A percentile compares a stretch with the other conserved stretches of the same genome.
Conservation (phyloP, 768 basidiomycete species). For the Leccinum variicolor region DNA sequence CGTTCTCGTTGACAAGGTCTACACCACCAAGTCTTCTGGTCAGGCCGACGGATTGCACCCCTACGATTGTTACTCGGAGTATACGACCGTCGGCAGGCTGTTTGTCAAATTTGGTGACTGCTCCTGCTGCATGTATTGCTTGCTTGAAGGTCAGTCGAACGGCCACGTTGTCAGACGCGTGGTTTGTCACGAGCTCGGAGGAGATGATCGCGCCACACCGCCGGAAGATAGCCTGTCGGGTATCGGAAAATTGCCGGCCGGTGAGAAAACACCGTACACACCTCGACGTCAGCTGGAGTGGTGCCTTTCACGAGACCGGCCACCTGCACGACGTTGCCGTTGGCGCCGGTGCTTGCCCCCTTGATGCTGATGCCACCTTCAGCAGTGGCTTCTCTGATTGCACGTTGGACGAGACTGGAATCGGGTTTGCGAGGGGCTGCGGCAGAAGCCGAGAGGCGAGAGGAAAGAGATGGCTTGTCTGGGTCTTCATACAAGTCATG, state of each 20-base stretch:
- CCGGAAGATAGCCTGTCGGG: slow-evolving; percentile 66
- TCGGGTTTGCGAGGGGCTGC: slow-evolving; percentile 48
- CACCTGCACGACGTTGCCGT: slow-evolving; percentile 71
- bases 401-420: slow-evolving; percentile 55
- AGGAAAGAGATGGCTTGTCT: slow-evolving; percentile 52
- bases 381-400: slow-evolving; percentile 58
- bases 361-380: slow-evolving; percentile 55
- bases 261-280: neutral
- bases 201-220: slow-evolving; percentile 67
- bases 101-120: slow-evolving; percentile 73
- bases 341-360: slow-evolving; percentile 52
- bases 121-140: slow-evolving; percentile 55
- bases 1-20: slow-evolving; percentile 39
- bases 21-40: slow-evolving; percentile 57
- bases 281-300: slow-evolving; percentile 75
- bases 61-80: slow-evolving; percentile 62
- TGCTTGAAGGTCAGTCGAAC: slow-evolving; percentile 76
- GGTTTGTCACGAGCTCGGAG: slow-evolving; percentile 22
- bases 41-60: slow-evolving; percentile 51
- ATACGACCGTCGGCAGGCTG: slow-evolving; percentile 81
- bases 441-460: slow-evolving; percentile 48
- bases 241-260: neutral
- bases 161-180: slow-evolving; percentile 37
- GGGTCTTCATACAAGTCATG: slow-evolving; percentile 67
- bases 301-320: slow-evolving; percentile 72